phyloP scores from a whole-genome alignment of 2,329 filamentous ascomycete genomes.

The Penicillium janthinellum region DNA sequence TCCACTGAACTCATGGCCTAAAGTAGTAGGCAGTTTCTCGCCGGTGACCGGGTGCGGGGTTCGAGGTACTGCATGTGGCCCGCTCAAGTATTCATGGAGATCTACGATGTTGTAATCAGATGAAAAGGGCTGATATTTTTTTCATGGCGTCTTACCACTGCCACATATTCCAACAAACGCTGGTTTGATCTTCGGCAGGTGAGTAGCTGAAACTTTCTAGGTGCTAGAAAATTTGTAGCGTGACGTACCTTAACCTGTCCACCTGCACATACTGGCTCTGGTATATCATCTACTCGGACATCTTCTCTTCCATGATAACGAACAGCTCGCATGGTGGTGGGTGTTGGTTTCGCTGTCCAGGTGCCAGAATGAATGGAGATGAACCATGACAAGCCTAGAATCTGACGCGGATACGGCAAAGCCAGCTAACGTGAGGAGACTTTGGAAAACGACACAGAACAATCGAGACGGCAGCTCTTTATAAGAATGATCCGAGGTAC shows the following conservation, averaged over 20 bases:
- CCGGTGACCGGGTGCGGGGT: slow-evolving; percentile 59
- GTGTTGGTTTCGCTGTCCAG: slow-evolving; percentile 16
- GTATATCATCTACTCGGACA: slow-evolving; percentile 34
- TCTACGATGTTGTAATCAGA: slow-evolving; percentile 31
- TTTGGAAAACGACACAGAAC: neutral
- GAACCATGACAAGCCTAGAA: neutral
- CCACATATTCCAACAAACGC: slow-evolving; percentile 35
- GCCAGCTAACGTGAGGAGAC: neutral
- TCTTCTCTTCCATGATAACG: slow-evolving; percentile 36
- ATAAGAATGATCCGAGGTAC: neutral
- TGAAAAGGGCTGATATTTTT: neutral
- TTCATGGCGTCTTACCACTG: slow-evolving; percentile 10
- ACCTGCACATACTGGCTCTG: slow-evolving; percentile 42
- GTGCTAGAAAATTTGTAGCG: neutral
- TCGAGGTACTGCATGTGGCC: slow-evolving; percentile 52
- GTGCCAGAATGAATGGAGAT: neutral
- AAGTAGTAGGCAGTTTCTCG: slow-evolving; percentile 59
- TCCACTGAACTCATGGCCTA: slow-evolving; percentile 67
- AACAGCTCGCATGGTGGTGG: slow-evolving; percentile 30
- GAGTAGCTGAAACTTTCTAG: neutral
- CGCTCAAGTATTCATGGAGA: slow-evolving; percentile 55
- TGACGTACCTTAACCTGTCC: slow-evolving; percentile 51
- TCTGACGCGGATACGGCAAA: neutral
- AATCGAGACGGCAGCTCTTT: neutral
- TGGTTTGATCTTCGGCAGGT: slow-evolving; percentile 20